Evolutionary conservation across 2,329 filamentous ascomycete species (phyloP).

Genomic region (Fusarium sp.): DNA sequence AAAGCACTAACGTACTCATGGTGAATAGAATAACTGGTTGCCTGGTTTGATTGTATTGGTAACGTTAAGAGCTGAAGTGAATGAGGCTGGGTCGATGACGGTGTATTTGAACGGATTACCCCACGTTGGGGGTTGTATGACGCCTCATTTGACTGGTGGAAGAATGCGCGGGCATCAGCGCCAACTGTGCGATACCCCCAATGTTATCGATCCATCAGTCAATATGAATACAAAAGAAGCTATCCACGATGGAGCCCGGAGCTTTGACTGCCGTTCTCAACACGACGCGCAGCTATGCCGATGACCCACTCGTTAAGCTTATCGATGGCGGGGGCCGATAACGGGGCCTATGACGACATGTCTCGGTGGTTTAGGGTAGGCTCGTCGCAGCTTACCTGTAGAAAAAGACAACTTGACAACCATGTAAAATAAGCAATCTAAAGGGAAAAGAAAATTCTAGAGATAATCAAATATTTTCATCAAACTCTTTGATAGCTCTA

Average conservation of each 20-base stretch:
- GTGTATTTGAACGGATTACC: slow-evolving; percentile 26
- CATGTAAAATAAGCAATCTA: rapidly evolving
- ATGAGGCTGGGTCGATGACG: slow-evolving; percentile 27
- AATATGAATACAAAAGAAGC: neutral
- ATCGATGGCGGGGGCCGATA: neutral
- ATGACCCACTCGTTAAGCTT: slow-evolving; percentile 12
- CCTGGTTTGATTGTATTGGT: neutral
- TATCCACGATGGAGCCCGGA: neutral
- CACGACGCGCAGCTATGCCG: neutral
- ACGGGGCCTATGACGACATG: neutral
- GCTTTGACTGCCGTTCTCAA: neutral
- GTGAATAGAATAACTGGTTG: neutral
- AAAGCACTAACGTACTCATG: slow-evolving; percentile 41
- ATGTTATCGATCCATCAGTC: neutral
- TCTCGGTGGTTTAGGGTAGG: neutral
- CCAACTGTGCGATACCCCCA: slow-evolving; percentile 9
- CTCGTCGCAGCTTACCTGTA: neutral
- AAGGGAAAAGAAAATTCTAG: rapidly evolving
- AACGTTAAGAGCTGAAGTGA: neutral
- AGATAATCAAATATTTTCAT: rapidly evolving
- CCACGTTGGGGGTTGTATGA: slow-evolving; percentile 35
- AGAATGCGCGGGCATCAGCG: neutral
- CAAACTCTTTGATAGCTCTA: rapidly evolving
- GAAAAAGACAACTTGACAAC: rapidly evolving
- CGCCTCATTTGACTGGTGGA: slow-evolving; percentile 34